phyloP scores from a whole-genome alignment of 495 filamentous ascomycete genomes.

The Xylaria castorea region DNA sequence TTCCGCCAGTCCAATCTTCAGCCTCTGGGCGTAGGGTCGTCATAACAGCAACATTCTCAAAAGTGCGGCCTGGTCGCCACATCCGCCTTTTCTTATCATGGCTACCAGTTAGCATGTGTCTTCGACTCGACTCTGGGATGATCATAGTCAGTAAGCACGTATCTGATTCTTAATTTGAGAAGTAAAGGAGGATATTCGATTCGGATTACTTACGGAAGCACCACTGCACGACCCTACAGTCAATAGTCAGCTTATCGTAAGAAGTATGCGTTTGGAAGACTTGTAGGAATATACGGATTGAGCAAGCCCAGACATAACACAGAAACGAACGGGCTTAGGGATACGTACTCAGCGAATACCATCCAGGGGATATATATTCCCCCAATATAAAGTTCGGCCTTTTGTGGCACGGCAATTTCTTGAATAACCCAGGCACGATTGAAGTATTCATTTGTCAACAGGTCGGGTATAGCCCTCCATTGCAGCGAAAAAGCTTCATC shows the following conservation, averaged over 20 bases:
- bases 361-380: slow-evolving; percentile 11
- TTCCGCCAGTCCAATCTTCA: not conserved
- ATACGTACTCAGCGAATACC: slow-evolving; percentile 1
- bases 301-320: too few species aligned
- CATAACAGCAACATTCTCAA: slow-evolving; percentile 11
- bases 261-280: too few species aligned
- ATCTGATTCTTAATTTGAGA: not conserved
- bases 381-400: slow-evolving; percentile 1
- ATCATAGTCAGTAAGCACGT: not conserved
- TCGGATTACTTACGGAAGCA: slow-evolving; percentile 4
- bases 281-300: too few species aligned
- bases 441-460: slow-evolving; percentile 9
- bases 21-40: slow-evolving; percentile 2
- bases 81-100: not conserved
- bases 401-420: not conserved
- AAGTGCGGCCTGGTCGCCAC: slow-evolving; percentile 2
- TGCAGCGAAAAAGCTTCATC: not conserved
- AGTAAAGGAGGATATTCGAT: not conserved
- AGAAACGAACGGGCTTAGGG: not conserved
- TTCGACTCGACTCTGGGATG: not conserved
- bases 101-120: not conserved
- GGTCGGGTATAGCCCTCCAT: slow-evolving; percentile 12
- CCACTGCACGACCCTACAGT: not conserved
- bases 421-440: slow-evolving; percentile 16
- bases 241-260: not conserved